Base-by-base conservation (phyloP, 208 protist genomes). In the Strigomonas culicis region DNA sequence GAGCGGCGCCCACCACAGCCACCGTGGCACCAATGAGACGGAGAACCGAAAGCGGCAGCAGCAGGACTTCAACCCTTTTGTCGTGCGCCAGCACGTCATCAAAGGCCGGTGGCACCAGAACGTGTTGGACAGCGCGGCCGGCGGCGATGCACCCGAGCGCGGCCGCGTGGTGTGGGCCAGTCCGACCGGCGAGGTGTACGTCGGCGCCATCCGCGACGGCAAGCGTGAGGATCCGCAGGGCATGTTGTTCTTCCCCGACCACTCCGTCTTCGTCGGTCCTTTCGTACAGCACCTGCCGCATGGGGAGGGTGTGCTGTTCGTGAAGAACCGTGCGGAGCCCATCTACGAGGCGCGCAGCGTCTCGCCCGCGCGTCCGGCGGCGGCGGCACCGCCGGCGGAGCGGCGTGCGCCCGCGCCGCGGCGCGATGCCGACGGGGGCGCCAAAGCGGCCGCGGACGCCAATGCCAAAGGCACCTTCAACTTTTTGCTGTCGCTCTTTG, bases 131-230 rank as follows among this genome's bases (percentile, higher is more conserved):
- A 82, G 83, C 50, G 64, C 78, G 17, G 36, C 63, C 3, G 85
- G 75, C 19, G 43, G 8, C 17, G 8, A 13, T 21, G 43, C 43
- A 3, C 43, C 3, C 25, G 11, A 55, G 1, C 4, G 30, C 22
- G 13, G 15, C 6, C 31, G 41, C 39, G 57, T 22, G 11, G 77
- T 89, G 24, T 87, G 85, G 81, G 74, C 80, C 27, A 93, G 92
- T 63, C 86, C 86, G 0, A 85, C 68, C 41, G 84, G 90, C 19
- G 72, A 91, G 17, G 70, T 93, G 7, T 95, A 93, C 59, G 63
- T 88, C n/a, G 90, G 90, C 4, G 56, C 63, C 10, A 84, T 95
- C 55, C 46, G 55, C 46, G 61, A 80, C 32, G 85, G 83, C 39
- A 19, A 71, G 4, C 86, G 86, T 1, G 53, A 66, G 13, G 66